Percentiles rank a stretch among this genome's conserved stretches.
Evolutionary conservation across 2,329 filamentous ascomycete species (phyloP).

Genomic region (Neopestalotiopsis rosae): DNA sequence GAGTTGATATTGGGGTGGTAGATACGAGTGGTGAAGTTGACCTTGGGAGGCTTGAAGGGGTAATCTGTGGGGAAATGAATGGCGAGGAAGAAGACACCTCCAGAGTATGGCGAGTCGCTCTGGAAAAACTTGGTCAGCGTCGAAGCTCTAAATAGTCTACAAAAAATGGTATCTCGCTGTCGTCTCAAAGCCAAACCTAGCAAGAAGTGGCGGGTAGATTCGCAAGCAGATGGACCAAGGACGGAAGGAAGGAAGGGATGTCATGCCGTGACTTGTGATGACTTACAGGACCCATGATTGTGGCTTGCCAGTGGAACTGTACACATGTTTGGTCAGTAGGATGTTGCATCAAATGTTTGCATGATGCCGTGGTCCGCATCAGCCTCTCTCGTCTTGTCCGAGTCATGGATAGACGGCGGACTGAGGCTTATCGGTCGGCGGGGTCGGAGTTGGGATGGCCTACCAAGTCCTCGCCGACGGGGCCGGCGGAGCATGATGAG

Average conservation of each 20-base stretch:
- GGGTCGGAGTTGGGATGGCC: conserved; percentile 46
- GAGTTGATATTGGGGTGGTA: conserved; percentile 99
- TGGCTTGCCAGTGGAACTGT: conserved; percentile 99
- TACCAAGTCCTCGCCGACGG: conserved; percentile 98
- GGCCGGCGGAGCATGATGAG: conserved; percentile 97
- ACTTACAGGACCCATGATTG: conserved; percentile 99
- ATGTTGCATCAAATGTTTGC: neutral
- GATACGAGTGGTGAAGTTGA: conserved; percentile 99
- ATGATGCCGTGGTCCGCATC: neutral
- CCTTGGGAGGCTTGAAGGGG: conserved; percentile 99
- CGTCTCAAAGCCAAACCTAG: neutral
- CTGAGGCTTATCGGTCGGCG: conserved; percentile 29
- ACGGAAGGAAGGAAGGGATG: conserved; percentile 1
- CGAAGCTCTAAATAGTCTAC: neutral
- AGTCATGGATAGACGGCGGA: conserved; percentile 22
- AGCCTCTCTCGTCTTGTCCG: conserved; percentile 21
- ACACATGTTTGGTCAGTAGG: conserved; percentile 37
- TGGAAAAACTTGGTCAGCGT: conserved; percentile 46
- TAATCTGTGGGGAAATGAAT: conserved; percentile 99
- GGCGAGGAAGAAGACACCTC: conserved; percentile 97
- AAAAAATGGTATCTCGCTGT: too few species aligned
- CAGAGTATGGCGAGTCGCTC: conserved; percentile 96
- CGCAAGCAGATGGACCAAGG: neutral
- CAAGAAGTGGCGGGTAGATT: neutral
- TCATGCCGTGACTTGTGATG: conserved; percentile 25